A percentile compares a stretch with the other conserved stretches of the same genome.
These are phyloP conservation scores for Closterium sp. DNA, from an alignment of 139 green algal species.

Conservation along the genomic window DNA sequence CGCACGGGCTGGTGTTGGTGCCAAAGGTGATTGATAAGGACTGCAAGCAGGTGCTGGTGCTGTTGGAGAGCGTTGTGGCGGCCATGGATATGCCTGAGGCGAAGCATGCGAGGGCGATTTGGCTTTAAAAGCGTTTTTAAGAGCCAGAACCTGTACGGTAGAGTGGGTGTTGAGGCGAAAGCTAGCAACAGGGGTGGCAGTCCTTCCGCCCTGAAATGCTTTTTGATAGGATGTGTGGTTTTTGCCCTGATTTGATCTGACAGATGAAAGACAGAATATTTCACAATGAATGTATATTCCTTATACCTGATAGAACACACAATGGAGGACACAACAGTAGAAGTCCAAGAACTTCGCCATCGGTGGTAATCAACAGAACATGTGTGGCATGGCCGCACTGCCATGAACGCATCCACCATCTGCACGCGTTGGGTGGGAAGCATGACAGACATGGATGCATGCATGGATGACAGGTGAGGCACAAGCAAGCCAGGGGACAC, in stretches of 20 bases:
- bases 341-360: not conserved
- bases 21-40: slow-evolving; percentile 50
- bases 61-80: slow-evolving; percentile 28
- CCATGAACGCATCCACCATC: slow-evolving; percentile 89
- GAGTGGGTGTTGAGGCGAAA: slow-evolving; percentile 1
- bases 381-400: slow-evolving; percentile 67
- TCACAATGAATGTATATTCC: slow-evolving; percentile 5
- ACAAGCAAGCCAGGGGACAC: not conserved
- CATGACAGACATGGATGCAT: not conserved
- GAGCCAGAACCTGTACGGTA: not conserved
- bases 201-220: not conserved
- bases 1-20: slow-evolving; percentile 28
- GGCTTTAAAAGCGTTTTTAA: slow-evolving; percentile 40
- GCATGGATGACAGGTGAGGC: not conserved
- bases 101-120: slow-evolving; percentile 28
- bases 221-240: not conserved
- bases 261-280: too few species aligned
- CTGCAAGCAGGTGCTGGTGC: slow-evolving; percentile 48
- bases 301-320: slow-evolving; percentile 36
- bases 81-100: slow-evolving; percentile 20
- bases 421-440: not conserved
- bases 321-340: too few species aligned
- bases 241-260: too few species aligned
- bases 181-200: too few species aligned
- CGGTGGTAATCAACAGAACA: slow-evolving; percentile 17